phyloP scores from a whole-genome alignment of 805 yeast genomes.

The Myxozyma monticola region DNA sequence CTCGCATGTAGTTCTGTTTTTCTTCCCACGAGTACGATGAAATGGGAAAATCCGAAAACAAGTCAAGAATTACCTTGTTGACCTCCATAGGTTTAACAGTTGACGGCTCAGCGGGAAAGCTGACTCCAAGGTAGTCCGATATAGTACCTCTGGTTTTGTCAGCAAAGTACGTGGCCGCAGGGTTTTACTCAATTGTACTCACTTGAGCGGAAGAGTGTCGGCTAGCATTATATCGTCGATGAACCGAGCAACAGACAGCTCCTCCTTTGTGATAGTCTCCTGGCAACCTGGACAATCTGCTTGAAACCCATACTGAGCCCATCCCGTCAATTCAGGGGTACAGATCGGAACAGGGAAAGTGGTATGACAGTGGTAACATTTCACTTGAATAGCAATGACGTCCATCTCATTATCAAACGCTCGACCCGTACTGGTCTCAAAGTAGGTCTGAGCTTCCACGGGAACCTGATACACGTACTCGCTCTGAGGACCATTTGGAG shows the following conservation, averaged over 20 bases:
- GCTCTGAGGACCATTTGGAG: not conserved
- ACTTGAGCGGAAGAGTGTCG: too few relatives aligned
- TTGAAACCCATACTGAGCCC: constrained; percentile 12
- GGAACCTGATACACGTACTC: not conserved
- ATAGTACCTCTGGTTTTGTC: too few relatives aligned
- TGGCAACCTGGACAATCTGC: constrained; percentile 8
- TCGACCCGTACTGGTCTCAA: constrained; percentile 1
- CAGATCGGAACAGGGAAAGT: constrained; percentile 2
- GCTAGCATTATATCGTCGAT: constrained; percentile 6
- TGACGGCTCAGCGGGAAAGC: too few relatives aligned
- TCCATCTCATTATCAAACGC: constrained; percentile 1
- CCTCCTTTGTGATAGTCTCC: constrained; percentile 1
- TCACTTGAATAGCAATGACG: not conserved
- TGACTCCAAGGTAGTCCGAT: too few relatives aligned
- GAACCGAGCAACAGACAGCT: constrained; percentile 9
- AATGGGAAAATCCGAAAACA: too few relatives aligned
- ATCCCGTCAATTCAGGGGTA: constrained; percentile 6
- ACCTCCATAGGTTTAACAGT: too few relatives aligned
- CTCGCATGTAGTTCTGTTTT: too few relatives aligned
- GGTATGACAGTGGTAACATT: constrained; percentile 7
- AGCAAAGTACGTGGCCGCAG: too few relatives aligned
- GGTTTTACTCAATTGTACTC: too few relatives aligned
- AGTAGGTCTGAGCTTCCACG: not conserved
- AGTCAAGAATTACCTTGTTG: too few relatives aligned
- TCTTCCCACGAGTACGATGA: too few relatives aligned